These are phyloP conservation scores for Venturia nashicola DNA, from an alignment of 2,329 filamentous ascomycete genomes.

Conservation along the genomic window DNA sequence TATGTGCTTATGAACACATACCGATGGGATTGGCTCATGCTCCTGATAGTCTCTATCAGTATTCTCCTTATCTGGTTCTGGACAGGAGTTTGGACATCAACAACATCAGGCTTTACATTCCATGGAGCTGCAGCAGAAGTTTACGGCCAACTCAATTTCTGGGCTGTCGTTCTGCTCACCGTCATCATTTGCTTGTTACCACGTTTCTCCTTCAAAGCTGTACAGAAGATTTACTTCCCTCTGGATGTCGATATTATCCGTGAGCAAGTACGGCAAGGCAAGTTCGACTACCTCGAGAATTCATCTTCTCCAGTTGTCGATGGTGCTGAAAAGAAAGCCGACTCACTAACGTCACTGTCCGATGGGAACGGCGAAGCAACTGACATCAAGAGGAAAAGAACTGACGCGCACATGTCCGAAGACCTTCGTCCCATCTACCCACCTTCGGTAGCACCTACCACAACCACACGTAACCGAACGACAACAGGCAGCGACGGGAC, in stretches of 20 bases:
- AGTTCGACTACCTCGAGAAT: constrained; percentile 62
- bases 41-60: constrained; percentile 70
- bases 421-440: constrained; percentile 89
- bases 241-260: constrained; percentile 90
- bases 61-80: constrained; percentile 86
- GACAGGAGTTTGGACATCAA: constrained; percentile 76
- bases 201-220: constrained; percentile 70
- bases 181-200: constrained; percentile 75
- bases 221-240: constrained; percentile 91
- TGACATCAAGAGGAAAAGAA: constrained; percentile 14
- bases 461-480: constrained; percentile 54
- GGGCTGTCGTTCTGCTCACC: constrained; percentile 70
- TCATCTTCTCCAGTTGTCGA: constrained; percentile 15
- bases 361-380: constrained; percentile 16
- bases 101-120: constrained; percentile 48
- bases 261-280: constrained; percentile 75
- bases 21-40: constrained; percentile 94
- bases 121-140: constrained; percentile 69
- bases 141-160: constrained; percentile 73
- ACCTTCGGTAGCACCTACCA: constrained; percentile 69
- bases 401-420: constrained; percentile 48
- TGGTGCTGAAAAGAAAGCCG: constrained; percentile 20
- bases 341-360: constrained; percentile 48
- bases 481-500: constrained; percentile 92
- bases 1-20: constrained; percentile 97